Conservation (phyloP, 768 basidiomycete genomes). For the Tylopilus subfusipes region DNA sequence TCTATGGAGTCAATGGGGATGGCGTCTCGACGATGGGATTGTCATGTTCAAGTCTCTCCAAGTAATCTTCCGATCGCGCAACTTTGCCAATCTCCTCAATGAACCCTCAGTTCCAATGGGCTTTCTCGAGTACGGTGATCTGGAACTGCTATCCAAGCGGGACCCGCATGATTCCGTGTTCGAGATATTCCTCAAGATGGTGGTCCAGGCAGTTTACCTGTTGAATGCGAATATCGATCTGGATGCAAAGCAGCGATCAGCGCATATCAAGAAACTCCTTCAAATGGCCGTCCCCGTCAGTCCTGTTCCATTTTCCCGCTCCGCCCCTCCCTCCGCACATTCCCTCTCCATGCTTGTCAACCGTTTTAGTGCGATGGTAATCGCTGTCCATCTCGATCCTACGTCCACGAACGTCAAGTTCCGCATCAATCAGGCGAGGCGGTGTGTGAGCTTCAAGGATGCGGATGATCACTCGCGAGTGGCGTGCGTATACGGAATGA, state of each 20-base stretch:
- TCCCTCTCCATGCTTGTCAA: slow-evolving; percentile 80
- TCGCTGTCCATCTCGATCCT: slow-evolving; percentile 68
- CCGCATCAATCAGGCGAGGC: slow-evolving; percentile 61
- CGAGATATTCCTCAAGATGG: slow-evolving; percentile 75
- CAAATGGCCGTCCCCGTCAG: slow-evolving; percentile 71
- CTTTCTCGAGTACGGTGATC: slow-evolving; percentile 59
- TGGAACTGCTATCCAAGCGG: slow-evolving; percentile 47
- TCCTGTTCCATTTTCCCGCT: slow-evolving; percentile 59
- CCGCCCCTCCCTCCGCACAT: slow-evolving; percentile 43
- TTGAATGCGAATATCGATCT: slow-evolving; percentile 33
- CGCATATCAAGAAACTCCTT: slow-evolving; percentile 62
- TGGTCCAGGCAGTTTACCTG: slow-evolving; percentile 53
- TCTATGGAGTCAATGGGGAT: slow-evolving; percentile 74
- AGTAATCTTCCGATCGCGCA: slow-evolving; percentile 72
- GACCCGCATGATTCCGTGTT: slow-evolving; percentile 67
- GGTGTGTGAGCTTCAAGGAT: slow-evolving; percentile 63
- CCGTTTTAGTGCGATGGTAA: slow-evolving; percentile 68
- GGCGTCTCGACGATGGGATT: slow-evolving; percentile 59
- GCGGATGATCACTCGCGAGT: slow-evolving; percentile 61
- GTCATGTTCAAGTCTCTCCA: slow-evolving; percentile 60
- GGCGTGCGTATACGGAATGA: slow-evolving; percentile 73
- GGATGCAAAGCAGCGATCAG: slow-evolving; percentile 35
- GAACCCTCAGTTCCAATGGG: slow-evolving; percentile 64
- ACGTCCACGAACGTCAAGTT: slow-evolving; percentile 41
- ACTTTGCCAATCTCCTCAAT: slow-evolving; percentile 66